A percentile compares a stretch with the other conserved stretches of the same genome.
These are phyloP conservation scores for Apiospora marii DNA, from an alignment of 2,329 filamentous ascomycete genomes.

Conservation along the genomic window DNA sequence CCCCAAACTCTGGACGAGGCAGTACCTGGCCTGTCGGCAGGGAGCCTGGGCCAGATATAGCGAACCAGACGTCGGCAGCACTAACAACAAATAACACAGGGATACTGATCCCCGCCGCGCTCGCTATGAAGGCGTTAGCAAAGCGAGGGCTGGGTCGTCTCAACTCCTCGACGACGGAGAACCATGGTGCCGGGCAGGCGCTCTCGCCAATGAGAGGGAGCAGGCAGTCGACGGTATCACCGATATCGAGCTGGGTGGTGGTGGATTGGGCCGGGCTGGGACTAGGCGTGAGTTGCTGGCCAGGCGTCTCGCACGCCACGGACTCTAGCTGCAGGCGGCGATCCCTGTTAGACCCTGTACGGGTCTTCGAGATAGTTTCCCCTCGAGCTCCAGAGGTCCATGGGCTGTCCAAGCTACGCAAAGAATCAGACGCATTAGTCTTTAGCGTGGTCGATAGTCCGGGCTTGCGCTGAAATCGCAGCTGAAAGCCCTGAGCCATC, in stretches of 20 bases:
- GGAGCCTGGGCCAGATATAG: background rate
- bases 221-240: slow-evolving; percentile 2
- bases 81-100: slow-evolving; percentile 13
- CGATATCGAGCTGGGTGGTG: slow-evolving; percentile 4
- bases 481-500: slow-evolving; percentile 19
- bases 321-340: slow-evolving; percentile 7
- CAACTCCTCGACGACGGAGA: slow-evolving; percentile 3
- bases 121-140: slow-evolving; percentile 5
- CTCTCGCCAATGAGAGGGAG: background rate
- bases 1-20: background rate
- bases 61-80: slow-evolving; percentile 1
- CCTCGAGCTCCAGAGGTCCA: slow-evolving; percentile 16
- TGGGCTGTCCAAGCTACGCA: slow-evolving; percentile 7
- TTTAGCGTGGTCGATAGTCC: slow-evolving; percentile 19
- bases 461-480: slow-evolving; percentile 15
- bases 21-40: background rate
- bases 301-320: slow-evolving; percentile 1
- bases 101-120: background rate
- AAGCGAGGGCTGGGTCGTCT: slow-evolving; percentile 8
- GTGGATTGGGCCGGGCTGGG: background rate
- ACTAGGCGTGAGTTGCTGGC: background rate
- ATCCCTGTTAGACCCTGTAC: slow-evolving; percentile 17
- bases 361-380: slow-evolving; percentile 21
- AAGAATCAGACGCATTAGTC: slow-evolving; percentile 11
- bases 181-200: slow-evolving; percentile 6